These are phyloP conservation scores for Suillus paluster DNA, from an alignment of 768 basidiomycete species.

Conservation along the genomic window DNA sequence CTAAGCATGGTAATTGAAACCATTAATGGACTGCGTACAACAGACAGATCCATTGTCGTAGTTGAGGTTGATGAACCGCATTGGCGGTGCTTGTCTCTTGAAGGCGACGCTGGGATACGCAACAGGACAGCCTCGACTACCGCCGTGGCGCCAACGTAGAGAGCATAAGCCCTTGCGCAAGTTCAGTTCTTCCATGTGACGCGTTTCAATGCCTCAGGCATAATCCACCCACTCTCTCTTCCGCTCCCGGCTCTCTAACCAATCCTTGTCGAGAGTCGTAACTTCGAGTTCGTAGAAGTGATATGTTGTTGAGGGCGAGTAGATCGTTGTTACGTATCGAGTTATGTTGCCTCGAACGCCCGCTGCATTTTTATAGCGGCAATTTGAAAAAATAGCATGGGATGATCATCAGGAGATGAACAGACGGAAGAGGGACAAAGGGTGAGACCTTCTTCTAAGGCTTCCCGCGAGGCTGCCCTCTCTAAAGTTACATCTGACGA, in stretches of 20 bases:
- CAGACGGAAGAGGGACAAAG: conserved; percentile 77
- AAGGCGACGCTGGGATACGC: conserved; percentile 1
- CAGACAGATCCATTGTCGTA: conserved; percentile 8
- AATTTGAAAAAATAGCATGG: conserved; percentile 41
- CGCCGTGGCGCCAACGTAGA: conserved; percentile 70
- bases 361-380: conserved; percentile 52
- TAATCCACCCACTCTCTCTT: conserved; percentile 89
- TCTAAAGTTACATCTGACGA: conserved; percentile 78
- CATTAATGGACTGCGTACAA: conserved; percentile 20
- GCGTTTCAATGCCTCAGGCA: conserved; percentile 73
- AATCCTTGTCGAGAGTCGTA: conserved; percentile 71
- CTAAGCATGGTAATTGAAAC: conserved; percentile 17
- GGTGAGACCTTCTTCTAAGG: conserved; percentile 96
- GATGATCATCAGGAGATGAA: conserved; percentile 69
- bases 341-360: conserved; percentile 88
- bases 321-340: conserved; percentile 83
- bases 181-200: conserved; percentile 86
- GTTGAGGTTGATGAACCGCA: conserved; percentile 12
- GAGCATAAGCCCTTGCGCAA: conserved; percentile 73
- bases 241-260: conserved; percentile 82
- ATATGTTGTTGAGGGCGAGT: conserved; percentile 78
- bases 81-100: conserved; percentile 13
- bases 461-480: conserved; percentile 89
- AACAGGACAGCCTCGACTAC: conserved; percentile 29
- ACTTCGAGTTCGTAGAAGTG: conserved; percentile 93